Evolutionary conservation across 331 rosid species (phyloP).

Genomic region (Stylosanthes scabra): DNA sequence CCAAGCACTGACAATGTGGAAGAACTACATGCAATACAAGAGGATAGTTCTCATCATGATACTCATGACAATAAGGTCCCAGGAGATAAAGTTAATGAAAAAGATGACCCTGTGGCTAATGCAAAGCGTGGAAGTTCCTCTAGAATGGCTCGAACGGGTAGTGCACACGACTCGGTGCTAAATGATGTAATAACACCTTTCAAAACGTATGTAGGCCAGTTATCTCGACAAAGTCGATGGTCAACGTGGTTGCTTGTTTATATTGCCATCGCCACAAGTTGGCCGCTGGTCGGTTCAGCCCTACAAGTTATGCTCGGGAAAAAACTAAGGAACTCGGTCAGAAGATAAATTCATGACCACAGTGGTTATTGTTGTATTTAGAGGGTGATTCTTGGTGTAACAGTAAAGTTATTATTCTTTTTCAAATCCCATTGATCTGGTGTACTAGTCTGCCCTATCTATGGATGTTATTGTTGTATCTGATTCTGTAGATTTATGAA

Average conservation of each 20-base stretch:
- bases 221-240: slow-evolving; percentile 61
- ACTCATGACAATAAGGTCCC: slow-evolving; percentile 24
- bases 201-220: slow-evolving; percentile 58
- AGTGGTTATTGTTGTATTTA: slow-evolving; percentile 36
- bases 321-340: slow-evolving; percentile 54
- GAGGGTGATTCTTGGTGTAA: too few species aligned
- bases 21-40: slow-evolving; percentile 45
- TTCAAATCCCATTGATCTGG: too few species aligned
- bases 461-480: slow-evolving; percentile 31
- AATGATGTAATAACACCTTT: slow-evolving; percentile 46
- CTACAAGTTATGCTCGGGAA: slow-evolving; percentile 56
- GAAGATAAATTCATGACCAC: slow-evolving; percentile 44
- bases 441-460: too few species aligned
- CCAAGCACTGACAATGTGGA: slow-evolving; percentile 44
- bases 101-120: slow-evolving; percentile 40
- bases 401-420: too few species aligned
- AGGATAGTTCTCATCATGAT: slow-evolving; percentile 20
- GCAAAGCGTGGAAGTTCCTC: slow-evolving; percentile 30
- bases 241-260: slow-evolving; percentile 81
- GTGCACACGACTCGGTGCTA: slow-evolving; percentile 35
- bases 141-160: slow-evolving; percentile 27
- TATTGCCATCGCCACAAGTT: slow-evolving; percentile 73
- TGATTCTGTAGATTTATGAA: slow-evolving; percentile 18
- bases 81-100: slow-evolving; percentile 33
- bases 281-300: slow-evolving; percentile 92